These are phyloP conservation scores for Myrica gale DNA, from an alignment of 306 rosid genomes.

Conservation along the genomic window DNA sequence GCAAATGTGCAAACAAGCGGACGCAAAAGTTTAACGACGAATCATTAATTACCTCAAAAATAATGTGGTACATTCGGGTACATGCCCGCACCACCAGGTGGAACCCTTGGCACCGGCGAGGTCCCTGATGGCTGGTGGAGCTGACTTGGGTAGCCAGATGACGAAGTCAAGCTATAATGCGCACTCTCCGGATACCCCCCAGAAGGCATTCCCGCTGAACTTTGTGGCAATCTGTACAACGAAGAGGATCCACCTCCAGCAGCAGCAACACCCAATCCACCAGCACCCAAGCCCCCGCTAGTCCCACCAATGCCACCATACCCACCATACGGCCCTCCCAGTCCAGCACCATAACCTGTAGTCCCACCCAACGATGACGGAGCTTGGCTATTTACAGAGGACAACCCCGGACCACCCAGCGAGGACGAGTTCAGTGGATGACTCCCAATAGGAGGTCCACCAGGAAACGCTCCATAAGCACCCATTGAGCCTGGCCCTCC, in stretches of 20 bases:
- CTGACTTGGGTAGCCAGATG: constrained; percentile 65
- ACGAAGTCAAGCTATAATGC: constrained; percentile 56
- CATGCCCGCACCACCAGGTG: constrained; percentile 81
- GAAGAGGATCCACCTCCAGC: constrained; percentile 46
- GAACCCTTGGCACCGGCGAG: constrained; percentile 75
- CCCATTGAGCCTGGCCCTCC: constrained; percentile 61
- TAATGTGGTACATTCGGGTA: constrained; percentile 81
- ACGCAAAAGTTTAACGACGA: not conserved
- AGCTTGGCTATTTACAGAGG: constrained; percentile 48
- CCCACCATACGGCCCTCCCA: constrained; percentile 64
- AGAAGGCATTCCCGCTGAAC: constrained; percentile 66
- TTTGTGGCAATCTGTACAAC: constrained; percentile 71
- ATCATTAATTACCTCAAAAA: constrained; percentile 65
- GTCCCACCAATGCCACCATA: constrained; percentile 46
- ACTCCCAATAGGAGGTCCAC: constrained; percentile 62
- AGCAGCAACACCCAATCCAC: constrained; percentile 27
- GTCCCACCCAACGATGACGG: constrained; percentile 51
- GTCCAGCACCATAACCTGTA: constrained; percentile 59
- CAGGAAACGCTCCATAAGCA: constrained; percentile 60
- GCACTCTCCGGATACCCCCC: constrained; percentile 79
- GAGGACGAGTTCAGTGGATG: constrained; percentile 48
- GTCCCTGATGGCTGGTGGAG: constrained; percentile 77
- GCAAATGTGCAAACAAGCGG: not conserved
- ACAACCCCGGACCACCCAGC: constrained; percentile 49
- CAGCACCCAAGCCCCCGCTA: constrained; percentile 33